Conservation (phyloP, 2,329 filamentous ascomycete genomes). For the Stachybotrys chartarum region DNA sequence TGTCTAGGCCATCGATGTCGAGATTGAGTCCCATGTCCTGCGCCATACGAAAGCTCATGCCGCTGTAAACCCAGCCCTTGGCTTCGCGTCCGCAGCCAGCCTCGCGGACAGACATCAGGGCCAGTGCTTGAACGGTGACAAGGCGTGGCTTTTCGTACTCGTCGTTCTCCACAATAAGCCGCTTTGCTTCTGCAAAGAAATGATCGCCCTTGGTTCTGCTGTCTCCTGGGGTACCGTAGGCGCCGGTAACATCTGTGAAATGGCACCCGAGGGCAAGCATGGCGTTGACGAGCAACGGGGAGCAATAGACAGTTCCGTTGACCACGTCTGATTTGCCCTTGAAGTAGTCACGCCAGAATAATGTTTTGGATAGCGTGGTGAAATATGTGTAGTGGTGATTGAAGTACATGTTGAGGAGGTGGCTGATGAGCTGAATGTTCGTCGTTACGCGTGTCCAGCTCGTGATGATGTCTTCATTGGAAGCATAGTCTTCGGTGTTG, state of each 20-base stretch:
- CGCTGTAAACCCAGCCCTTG: constrained; percentile 96
- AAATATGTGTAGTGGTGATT: constrained; percentile 98
- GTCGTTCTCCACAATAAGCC: constrained; percentile 82
- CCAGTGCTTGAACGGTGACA: constrained; percentile 87
- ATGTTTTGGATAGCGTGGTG: constrained; percentile 74
- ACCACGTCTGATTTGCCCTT: constrained; percentile 52
- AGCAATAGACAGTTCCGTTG: constrained; percentile 69
- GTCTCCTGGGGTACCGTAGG: constrained; percentile 64
- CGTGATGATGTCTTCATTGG: constrained; percentile 61
- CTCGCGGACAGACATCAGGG: constrained; percentile 92
- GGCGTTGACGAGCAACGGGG: constrained; percentile 81
- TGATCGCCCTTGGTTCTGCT: constrained; percentile 86
- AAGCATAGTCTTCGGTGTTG: constrained; percentile 36
- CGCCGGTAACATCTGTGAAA: constrained; percentile 72
- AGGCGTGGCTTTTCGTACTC: constrained; percentile 85
- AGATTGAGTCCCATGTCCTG: constrained; percentile 89
- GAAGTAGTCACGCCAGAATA: constrained; percentile 83
- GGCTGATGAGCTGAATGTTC: constrained; percentile 70
- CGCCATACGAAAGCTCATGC: constrained; percentile 98
- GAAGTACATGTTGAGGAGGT: constrained; percentile 96
- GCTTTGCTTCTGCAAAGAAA: constrained; percentile 91
- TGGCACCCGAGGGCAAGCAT: constrained; percentile 92
- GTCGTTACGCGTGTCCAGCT: constrained; percentile 85
- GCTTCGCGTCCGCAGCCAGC: constrained; percentile 90
- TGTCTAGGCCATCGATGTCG: constrained; percentile 61